Evolutionary conservation across 2,329 filamentous ascomycete species (phyloP).

Genomic region (Aspergillus fischeri): DNA sequence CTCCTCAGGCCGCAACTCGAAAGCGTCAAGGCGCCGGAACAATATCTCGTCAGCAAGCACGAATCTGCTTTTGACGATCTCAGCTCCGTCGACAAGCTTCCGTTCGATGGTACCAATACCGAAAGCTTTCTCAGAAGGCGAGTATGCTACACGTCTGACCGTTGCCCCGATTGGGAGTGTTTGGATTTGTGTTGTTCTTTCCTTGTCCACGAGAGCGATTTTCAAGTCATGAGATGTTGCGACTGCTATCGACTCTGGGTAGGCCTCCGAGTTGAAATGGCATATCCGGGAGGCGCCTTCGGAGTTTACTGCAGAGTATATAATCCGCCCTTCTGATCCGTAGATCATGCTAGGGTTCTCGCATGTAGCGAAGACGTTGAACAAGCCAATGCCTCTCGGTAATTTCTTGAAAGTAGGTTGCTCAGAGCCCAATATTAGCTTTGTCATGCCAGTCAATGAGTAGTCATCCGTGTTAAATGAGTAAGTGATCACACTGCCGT

Average conservation of each 20-base stretch:
- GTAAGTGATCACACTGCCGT: constrained; percentile 86
- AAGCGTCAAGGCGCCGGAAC: constrained; percentile 73
- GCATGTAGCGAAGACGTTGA: constrained; percentile 86
- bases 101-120: constrained; percentile 81
- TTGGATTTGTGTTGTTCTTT: constrained; percentile 83
- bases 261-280: constrained; percentile 75
- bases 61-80: constrained; percentile 75
- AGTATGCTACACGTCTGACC: constrained; percentile 82
- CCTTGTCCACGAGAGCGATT: constrained; percentile 75
- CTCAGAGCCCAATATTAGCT: constrained; percentile 77
- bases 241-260: constrained; percentile 74
- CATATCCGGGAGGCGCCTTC: constrained; percentile 79
- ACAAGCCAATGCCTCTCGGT: constrained; percentile 62
- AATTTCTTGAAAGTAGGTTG: constrained; percentile 77
- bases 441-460: constrained; percentile 68
- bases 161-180: constrained; percentile 75
- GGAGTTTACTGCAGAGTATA: constrained; percentile 91
- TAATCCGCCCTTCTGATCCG: constrained; percentile 76
- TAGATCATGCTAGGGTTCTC: constrained; percentile 95
- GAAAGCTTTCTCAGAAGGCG: constrained; percentile 71
- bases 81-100: constrained; percentile 64
- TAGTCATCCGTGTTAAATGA: constrained; percentile 61
- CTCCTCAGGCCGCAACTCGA: constrained; percentile 63
- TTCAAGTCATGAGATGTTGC: constrained; percentile 73
- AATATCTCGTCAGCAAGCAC: constrained; percentile 86